phyloP scores from a whole-genome alignment of 2,329 filamentous ascomycete species.

The Ambrosiella xylebori region DNA sequence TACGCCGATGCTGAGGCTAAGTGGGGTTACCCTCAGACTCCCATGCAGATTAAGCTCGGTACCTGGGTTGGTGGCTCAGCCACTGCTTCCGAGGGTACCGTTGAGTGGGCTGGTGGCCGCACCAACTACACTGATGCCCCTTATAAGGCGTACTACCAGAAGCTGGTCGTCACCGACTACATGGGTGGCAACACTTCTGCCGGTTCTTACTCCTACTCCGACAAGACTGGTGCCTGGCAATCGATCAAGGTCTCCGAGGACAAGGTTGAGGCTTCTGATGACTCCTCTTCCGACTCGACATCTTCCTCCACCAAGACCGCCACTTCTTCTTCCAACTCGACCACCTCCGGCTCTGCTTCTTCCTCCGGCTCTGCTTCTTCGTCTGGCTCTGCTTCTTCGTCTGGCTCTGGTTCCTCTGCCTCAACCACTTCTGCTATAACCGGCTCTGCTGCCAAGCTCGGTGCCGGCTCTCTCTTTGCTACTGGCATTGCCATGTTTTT shows the following conservation, averaged over 20 bases:
- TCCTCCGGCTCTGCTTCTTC: not conserved
- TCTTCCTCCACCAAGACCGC: slow-evolving; percentile 8
- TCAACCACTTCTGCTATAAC: not conserved
- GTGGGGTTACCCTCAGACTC: slow-evolving; percentile 51
- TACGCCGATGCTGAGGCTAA: slow-evolving; percentile 41
- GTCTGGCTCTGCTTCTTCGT: not conserved
- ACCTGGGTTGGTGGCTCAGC: slow-evolving; percentile 45
- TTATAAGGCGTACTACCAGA: slow-evolving; percentile 27
- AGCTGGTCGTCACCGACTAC: slow-evolving; percentile 27
- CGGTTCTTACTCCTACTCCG: slow-evolving; percentile 25
- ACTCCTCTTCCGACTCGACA: not conserved
- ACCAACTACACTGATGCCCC: slow-evolving; percentile 28
- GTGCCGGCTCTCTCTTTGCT: slow-evolving; percentile 10
- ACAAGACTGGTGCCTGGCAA: slow-evolving; percentile 24
- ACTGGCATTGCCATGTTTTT: slow-evolving; percentile 7
- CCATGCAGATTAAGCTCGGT: slow-evolving; percentile 54
- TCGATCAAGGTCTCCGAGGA: slow-evolving; percentile 21
- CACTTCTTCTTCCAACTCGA: slow-evolving; percentile 7
- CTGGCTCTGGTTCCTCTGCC: not conserved
- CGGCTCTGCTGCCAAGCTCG: not conserved
- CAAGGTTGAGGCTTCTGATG: slow-evolving; percentile 1
- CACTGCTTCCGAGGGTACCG: slow-evolving; percentile 50
- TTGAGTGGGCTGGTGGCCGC: slow-evolving; percentile 48
- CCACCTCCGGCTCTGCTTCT: slow-evolving; percentile 1
- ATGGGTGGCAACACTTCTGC: slow-evolving; percentile 24